Evolutionary conservation across 352 stramenopile genomes (phyloP).

Genomic region (Globisporangium mamillatum): DNA sequence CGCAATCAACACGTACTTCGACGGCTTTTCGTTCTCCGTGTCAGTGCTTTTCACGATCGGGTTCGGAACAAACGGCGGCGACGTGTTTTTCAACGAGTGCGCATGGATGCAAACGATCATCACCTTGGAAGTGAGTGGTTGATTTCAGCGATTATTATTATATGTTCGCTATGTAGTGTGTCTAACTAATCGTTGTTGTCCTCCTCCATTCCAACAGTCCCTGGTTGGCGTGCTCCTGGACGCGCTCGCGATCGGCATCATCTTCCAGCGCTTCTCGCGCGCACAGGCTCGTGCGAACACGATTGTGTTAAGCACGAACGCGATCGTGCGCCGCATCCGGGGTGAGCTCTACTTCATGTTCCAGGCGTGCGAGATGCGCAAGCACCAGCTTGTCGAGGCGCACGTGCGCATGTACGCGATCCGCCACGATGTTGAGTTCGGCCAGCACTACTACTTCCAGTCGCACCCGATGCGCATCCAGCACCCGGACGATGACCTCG

Average conservation of each 20-base stretch:
- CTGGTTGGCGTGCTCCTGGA: conserved; percentile 91
- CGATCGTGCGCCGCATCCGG: conserved; percentile 85
- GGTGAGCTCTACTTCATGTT: conserved; percentile 94
- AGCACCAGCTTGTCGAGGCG: conserved; percentile 94
- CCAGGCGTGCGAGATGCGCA: conserved; percentile 88
- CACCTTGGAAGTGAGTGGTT: conserved; percentile 35
- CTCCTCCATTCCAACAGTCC: conserved; percentile 50
- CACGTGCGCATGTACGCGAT: conserved; percentile 94
- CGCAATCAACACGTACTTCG: conserved; percentile 59
- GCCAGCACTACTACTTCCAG: conserved; percentile 86
- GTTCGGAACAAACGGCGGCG: conserved; percentile 72
- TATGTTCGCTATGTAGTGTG: neutral
- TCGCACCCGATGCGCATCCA: conserved; percentile 93
- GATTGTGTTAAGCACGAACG: conserved; percentile 93
- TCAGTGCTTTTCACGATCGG: conserved; percentile 80
- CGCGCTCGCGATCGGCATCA: conserved; percentile 91
- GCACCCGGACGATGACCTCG: conserved; percentile 92
- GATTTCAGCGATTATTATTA: neutral
- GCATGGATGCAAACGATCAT: conserved; percentile 92
- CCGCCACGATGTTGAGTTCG: conserved; percentile 63
- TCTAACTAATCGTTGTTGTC: neutral
- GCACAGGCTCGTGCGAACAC: conserved; percentile 90
- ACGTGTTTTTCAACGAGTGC: conserved; percentile 91
- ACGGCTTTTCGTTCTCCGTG: conserved; percentile 81
- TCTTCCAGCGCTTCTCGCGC: conserved; percentile 93